These are phyloP conservation scores for Aegilops longissima DNA, from an alignment of 176 grass and related monocot genomes.

Conservation along the genomic window DNA sequence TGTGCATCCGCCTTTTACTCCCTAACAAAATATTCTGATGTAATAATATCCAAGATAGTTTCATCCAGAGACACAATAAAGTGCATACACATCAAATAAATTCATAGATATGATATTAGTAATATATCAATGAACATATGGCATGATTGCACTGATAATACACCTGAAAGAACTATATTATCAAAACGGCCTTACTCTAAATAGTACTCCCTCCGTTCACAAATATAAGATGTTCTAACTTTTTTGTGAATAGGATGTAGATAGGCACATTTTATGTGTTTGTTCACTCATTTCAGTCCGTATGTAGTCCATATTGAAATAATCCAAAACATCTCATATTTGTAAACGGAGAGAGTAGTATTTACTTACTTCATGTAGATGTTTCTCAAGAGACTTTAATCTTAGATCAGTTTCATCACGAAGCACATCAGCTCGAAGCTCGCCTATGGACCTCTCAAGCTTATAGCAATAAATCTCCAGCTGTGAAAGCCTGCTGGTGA, in stretches of 20 bases:
- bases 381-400: conserved; percentile 73
- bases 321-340: too few species aligned
- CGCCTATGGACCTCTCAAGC: conserved; percentile 66
- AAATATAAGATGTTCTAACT: too few species aligned
- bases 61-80: neutral
- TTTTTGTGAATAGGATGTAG: too few species aligned
- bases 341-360: neutral
- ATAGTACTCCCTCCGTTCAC: neutral
- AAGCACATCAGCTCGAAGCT: conserved; percentile 62
- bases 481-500: conserved; percentile 66
- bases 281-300: too few species aligned
- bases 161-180: neutral
- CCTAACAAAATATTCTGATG: conserved; percentile 11
- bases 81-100: neutral
- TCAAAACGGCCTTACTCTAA: conserved; percentile 1
- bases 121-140: conserved; percentile 10
- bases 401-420: conserved; percentile 55
- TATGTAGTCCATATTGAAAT: too few species aligned
- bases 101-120: neutral
- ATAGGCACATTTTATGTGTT: too few species aligned
- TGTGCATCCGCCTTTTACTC: neutral
- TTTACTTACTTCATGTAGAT: conserved; percentile 86
- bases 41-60: neutral
- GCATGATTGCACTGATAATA: neutral
- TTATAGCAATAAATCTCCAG: conserved; percentile 75